Conservation (phyloP, 495 filamentous ascomycete genomes). For the Astrothelium subdiscretum region DNA sequence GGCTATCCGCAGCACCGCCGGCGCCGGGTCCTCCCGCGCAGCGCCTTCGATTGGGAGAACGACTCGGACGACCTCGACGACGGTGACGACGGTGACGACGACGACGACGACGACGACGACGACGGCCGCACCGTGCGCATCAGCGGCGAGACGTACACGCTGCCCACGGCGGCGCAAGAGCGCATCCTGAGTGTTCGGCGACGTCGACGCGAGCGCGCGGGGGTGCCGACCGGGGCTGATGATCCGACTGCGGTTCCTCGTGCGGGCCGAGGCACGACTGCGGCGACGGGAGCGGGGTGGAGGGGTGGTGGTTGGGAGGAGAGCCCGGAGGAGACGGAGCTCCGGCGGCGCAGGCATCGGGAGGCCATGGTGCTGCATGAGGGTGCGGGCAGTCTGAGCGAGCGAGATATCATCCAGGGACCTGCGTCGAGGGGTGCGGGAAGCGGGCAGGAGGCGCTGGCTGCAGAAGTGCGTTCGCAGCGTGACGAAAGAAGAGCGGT, state of each 20-base stretch:
- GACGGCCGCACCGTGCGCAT: neutral
- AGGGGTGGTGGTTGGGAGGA: no score
- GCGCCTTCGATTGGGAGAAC: no score
- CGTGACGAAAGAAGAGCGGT: neutral
- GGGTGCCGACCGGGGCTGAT: neutral
- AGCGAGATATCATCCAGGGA: constrained; percentile 45
- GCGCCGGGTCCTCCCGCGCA: no score
- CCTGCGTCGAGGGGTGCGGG: neutral
- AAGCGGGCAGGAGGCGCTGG: neutral
- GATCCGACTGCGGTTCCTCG: no score
- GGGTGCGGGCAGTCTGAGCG: constrained; percentile 42
- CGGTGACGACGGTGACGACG: neutral
- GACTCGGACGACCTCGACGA: neutral
- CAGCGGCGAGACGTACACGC: neutral
- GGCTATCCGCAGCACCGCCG: neutral
- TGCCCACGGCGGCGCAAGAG: neutral
- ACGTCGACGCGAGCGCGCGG: neutral
- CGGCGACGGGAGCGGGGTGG: no score
- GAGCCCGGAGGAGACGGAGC: constrained; percentile 38
- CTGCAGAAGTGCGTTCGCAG: neutral
- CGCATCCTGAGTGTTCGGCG: neutral
- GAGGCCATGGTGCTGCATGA: constrained; percentile 58
- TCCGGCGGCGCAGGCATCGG: constrained; percentile 40
- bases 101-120: neutral
- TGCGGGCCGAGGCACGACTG: no score